A percentile compares a stretch with the other conserved stretches of the same genome.
phyloP scores from a whole-genome alignment of 306 rosid species.

The Lathyrus tuberosus region DNA sequence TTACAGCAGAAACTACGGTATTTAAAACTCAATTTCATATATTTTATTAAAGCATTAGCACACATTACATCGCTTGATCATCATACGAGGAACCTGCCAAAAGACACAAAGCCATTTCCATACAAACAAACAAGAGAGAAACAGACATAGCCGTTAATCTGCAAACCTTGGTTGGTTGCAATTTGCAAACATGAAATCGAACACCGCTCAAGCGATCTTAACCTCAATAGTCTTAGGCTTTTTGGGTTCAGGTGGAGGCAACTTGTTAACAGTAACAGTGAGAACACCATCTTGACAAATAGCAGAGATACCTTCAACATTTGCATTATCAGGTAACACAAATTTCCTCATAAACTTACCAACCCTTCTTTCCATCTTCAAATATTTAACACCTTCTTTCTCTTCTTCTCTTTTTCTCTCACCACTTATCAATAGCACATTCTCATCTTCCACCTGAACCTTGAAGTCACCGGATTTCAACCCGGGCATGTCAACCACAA shows the following conservation, averaged over 20 bases:
- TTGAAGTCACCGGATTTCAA: conserved; percentile 77
- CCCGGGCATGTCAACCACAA: conserved; percentile 91
- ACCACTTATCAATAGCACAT: conserved; percentile 70
- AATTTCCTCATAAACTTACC: conserved; percentile 90
- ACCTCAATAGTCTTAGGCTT: conserved; percentile 83
- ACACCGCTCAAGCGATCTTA: conserved; percentile 53
- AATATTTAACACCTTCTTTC: conserved; percentile 70
- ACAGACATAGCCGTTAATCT: background rate
- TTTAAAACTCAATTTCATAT: too few species aligned
- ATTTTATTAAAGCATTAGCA: too few species aligned
- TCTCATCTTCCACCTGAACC: conserved; percentile 91
- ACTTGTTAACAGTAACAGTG: conserved; percentile 70
- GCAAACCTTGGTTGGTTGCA: too few species aligned
- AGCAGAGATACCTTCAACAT: conserved; percentile 63
- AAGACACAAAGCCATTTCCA: background rate
- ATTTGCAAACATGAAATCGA: background rate
- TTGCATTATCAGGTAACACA: conserved; percentile 83
- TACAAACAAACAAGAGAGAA: background rate
- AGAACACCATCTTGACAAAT: conserved; percentile 83
- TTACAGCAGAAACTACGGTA: too few species aligned
- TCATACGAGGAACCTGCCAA: too few species aligned
- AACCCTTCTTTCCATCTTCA: conserved; percentile 88
- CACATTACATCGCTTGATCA: too few species aligned
- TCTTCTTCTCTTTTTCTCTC: conserved; percentile 94
- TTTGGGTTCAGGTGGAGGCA: conserved; percentile 95